Percentiles rank a stretch among this genome's conserved stretches.
These are phyloP conservation scores for Asclepias syriaca DNA, from an alignment of 257 asterid genomes.

Conservation along the genomic window DNA sequence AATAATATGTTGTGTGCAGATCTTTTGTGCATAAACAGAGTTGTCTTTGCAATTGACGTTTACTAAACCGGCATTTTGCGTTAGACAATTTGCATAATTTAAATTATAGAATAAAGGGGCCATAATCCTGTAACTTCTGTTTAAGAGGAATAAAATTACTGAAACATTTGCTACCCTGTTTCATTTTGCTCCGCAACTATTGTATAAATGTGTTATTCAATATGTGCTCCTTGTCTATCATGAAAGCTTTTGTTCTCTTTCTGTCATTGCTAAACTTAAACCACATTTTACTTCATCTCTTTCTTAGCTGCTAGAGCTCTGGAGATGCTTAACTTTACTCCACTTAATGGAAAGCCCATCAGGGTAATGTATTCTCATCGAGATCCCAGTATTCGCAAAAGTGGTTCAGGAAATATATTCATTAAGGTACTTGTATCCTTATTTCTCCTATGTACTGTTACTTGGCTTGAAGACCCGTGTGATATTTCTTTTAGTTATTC, in stretches of 20 bases:
- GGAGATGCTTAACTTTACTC: constrained; percentile 70
- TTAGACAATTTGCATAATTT: not conserved
- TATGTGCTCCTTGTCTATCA: not conserved
- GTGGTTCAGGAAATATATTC: constrained; percentile 80
- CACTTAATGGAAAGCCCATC: constrained; percentile 77
- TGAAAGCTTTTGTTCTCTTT: not conserved
- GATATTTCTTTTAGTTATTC: not conserved
- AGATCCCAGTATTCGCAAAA: constrained; percentile 73
- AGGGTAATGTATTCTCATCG: constrained; percentile 83
- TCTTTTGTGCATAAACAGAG: not conserved
- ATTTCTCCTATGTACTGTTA: not conserved
- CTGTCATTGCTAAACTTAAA: not conserved
- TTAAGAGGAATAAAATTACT: not conserved
- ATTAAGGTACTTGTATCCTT: constrained; percentile 52
- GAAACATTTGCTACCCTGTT: not conserved
- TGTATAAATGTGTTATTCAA: not conserved
- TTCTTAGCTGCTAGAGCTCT: constrained; percentile 73
- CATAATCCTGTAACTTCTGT: not conserved
- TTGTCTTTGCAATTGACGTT: not conserved
- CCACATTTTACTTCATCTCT: not conserved
- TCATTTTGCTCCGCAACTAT: not conserved
- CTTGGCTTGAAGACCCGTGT: not conserved
- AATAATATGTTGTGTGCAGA: not conserved
- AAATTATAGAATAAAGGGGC: not conserved
- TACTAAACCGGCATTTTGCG: not conserved